Evolutionary conservation across 1,139 yeast genomes (phyloP).

Genomic region (Entelexis sorbosivorans): DNA sequence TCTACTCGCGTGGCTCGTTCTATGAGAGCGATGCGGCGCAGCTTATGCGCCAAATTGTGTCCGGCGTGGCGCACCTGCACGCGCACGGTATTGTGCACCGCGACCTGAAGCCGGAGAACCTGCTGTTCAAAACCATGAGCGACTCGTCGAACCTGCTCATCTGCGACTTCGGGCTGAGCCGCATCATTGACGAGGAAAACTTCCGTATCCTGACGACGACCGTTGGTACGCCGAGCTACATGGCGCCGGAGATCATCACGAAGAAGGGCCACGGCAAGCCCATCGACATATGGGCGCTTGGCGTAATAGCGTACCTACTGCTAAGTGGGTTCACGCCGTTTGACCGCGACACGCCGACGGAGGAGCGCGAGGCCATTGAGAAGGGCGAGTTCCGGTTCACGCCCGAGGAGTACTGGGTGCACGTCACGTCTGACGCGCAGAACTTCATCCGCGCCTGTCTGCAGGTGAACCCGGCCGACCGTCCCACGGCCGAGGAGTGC

Average conservation of each 20-base stretch:
- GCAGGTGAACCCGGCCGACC: conserved; percentile 35
- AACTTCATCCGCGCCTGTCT: conserved; percentile 52
- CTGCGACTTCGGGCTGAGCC: conserved; percentile 65
- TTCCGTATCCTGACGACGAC: conserved; percentile 42
- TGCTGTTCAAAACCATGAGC: conserved; percentile 42
- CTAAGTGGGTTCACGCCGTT: conserved; percentile 70
- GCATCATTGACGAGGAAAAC: conserved; percentile 37
- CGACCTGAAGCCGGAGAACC: conserved; percentile 88
- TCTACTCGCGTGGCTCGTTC: conserved; percentile 59
- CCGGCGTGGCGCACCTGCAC: conserved; percentile 61
- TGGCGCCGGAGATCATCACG: conserved; percentile 58
- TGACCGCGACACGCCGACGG: conserved; percentile 62
- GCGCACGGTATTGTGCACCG: conserved; percentile 74
- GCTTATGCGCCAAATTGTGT: conserved; percentile 80
- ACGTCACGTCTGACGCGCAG: conserved; percentile 45
- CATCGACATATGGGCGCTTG: conserved; percentile 71
- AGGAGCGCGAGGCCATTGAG: conserved; percentile 52
- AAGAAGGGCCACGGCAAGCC: conserved; percentile 46
- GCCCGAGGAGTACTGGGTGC: conserved; percentile 50
- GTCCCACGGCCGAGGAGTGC: conserved; percentile 43
- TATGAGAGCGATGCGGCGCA: conserved; percentile 71
- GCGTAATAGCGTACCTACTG: conserved; percentile 61
- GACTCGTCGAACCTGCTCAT: conserved; percentile 44
- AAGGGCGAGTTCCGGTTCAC: conserved; percentile 50
- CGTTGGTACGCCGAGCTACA: conserved; percentile 63